Evolutionary conservation across 257 asterid genomes (phyloP).

Genomic region (Fraxinus americana): DNA sequence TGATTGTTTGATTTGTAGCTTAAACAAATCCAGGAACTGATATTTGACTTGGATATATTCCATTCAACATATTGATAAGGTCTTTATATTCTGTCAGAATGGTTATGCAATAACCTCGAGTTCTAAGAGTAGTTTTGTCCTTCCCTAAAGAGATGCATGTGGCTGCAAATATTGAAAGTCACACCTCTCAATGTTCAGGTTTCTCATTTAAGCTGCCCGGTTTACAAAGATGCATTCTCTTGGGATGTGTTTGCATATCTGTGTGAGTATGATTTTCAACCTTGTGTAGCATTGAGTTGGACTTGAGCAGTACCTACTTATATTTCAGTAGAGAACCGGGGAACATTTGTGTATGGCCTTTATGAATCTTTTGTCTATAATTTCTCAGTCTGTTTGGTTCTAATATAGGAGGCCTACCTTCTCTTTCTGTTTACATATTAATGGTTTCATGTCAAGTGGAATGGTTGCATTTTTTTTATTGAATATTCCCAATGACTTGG

Average conservation of each 20-base stretch:
- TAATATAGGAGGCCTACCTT: not conserved
- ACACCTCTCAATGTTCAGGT: not conserved
- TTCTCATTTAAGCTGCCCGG: not conserved
- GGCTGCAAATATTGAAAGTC: not conserved
- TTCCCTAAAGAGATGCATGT: not conserved
- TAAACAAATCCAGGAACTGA: not conserved
- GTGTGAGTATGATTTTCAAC: not conserved
- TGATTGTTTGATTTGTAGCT: not conserved
- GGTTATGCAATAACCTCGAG: not conserved
- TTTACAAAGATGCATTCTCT: not conserved
- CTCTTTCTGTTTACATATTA: not conserved
- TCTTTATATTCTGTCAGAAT: not conserved
- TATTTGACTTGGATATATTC: not conserved
- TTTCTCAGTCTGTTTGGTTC: not conserved
- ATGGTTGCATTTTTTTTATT: not conserved
- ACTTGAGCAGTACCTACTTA: not conserved
- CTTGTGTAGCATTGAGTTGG: not conserved
- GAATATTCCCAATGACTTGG: constrained; percentile 11
- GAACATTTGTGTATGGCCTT: not conserved
- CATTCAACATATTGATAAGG: not conserved
- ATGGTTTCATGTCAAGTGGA: not conserved
- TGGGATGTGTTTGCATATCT: not conserved
- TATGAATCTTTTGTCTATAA: not conserved
- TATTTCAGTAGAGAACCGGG: not conserved
- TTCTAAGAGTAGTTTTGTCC: not conserved